Percentiles rank a stretch among this genome's conserved stretches.
phyloP scores from a whole-genome alignment of 345 rosid genomes.

The Eucalyptus sideroxylon region DNA sequence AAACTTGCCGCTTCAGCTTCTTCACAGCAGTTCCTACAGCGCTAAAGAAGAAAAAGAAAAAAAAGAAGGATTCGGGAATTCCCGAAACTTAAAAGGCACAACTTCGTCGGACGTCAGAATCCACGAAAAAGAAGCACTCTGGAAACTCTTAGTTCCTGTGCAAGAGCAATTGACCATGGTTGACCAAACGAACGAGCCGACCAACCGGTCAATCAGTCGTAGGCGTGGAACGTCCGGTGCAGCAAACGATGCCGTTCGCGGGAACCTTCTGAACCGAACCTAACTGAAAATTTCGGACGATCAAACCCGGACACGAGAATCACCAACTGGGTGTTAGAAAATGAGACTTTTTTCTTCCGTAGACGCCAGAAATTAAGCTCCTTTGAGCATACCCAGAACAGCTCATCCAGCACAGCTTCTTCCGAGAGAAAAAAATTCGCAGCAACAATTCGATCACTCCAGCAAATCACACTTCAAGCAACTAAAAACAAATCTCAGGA shows the following conservation, averaged over 20 bases:
- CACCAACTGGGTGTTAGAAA: background rate
- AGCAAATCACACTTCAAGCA: background rate
- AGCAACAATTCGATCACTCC: background rate
- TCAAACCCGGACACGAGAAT: background rate
- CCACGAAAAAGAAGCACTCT: background rate
- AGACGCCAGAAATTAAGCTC: background rate
- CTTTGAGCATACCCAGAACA: background rate
- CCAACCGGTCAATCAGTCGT: constrained; percentile 9
- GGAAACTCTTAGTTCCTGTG: background rate
- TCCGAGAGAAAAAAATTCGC: background rate
- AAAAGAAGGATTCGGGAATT: background rate
- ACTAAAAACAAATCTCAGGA: background rate
- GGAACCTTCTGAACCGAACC: background rate
- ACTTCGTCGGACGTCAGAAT: background rate
- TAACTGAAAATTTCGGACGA: background rate
- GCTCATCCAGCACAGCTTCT: background rate
- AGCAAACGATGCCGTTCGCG: background rate
- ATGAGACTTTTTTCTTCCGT: background rate
- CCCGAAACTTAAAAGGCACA: background rate
- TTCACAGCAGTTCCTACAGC: background rate
- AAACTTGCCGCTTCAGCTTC: background rate
- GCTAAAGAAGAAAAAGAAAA: background rate
- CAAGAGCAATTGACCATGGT: background rate
- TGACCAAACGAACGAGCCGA: background rate
- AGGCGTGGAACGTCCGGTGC: background rate